Percentiles rank a stretch among this genome's conserved stretches.
These are phyloP conservation scores for Trichoderma aggressivum DNA, from an alignment of 2,329 filamentous ascomycete genomes.

Conservation along the genomic window DNA sequence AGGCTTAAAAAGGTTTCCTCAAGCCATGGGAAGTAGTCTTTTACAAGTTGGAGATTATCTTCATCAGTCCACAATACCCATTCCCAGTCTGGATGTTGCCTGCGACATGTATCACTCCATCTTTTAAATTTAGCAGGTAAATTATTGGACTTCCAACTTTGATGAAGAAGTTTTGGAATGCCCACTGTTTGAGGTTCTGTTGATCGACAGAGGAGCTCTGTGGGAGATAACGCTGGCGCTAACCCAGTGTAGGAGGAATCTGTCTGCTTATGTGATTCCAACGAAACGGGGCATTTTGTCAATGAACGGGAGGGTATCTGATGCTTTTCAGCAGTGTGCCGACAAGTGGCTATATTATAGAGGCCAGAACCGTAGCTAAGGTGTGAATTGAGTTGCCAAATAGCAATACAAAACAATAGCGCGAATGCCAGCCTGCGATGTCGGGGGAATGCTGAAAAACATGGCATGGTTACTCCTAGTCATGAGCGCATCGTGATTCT, in stretches of 20 bases:
- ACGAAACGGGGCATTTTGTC: background rate
- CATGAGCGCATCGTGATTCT: background rate
- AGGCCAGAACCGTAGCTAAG: background rate
- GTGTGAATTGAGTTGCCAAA: background rate
- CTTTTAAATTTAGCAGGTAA: constrained; percentile 28
- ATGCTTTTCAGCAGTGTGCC: background rate
- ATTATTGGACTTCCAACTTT: constrained; percentile 27
- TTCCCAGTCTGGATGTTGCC: constrained; percentile 33
- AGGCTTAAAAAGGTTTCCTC: constrained; percentile 30
- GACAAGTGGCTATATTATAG: background rate
- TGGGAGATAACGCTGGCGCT: background rate
- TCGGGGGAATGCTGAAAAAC: background rate
- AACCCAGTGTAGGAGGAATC: background rate
- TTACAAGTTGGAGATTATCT: constrained; percentile 34
- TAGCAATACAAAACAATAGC: background rate
- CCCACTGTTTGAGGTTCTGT: background rate
- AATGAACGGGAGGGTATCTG: background rate
- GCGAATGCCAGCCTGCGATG: background rate
- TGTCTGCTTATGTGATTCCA: background rate
- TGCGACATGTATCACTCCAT: constrained; percentile 33
- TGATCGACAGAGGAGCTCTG: background rate
- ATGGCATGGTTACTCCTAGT: background rate
- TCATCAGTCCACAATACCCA: constrained; percentile 37
- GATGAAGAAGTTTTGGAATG: constrained; percentile 39
- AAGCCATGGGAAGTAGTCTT: constrained; percentile 32